phyloP scores from a whole-genome alignment of 176 grass and related monocot species.

The Echinochloa phyllopogon region DNA sequence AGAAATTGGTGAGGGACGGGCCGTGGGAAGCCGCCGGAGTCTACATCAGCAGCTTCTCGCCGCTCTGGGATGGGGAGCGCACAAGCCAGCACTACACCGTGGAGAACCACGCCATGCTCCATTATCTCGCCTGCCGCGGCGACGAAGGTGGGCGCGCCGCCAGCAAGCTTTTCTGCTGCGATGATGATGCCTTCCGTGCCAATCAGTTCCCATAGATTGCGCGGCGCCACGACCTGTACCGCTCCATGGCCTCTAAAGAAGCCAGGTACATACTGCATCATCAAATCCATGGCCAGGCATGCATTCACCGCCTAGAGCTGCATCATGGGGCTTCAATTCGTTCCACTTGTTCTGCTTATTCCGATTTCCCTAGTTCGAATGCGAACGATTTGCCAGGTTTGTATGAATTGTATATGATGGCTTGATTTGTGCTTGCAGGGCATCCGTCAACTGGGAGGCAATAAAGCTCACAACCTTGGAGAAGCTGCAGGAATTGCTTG shows the following conservation, averaged over 20 bases:
- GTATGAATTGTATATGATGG: not conserved
- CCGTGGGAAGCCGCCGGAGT: not conserved
- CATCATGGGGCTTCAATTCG: not conserved
- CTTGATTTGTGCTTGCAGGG: not conserved
- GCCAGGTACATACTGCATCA: not conserved
- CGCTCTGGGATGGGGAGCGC: not conserved
- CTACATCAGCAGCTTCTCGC: conserved; percentile 21
- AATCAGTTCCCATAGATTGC: not conserved
- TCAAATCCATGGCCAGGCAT: not conserved
- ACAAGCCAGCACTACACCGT: conserved; percentile 6
- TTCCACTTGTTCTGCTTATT: not conserved
- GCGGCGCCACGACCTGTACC: conserved; percentile 14
- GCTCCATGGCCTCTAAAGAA: conserved; percentile 16
- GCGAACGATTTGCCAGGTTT: not conserved
- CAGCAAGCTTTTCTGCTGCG: not conserved
- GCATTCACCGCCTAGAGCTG: not conserved
- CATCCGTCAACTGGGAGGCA: conserved; percentile 18
- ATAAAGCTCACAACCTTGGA: conserved; percentile 27
- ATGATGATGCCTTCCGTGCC: not conserved
- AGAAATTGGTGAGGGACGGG: conserved; percentile 2
- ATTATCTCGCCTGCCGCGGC: conserved; percentile 29
- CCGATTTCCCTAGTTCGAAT: not conserved
- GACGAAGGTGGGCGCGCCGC: conserved; percentile 28
- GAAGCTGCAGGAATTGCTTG: not conserved
- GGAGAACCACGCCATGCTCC: not conserved